These are phyloP conservation scores for Calonectria hongkongensis DNA, from an alignment of 2,329 filamentous ascomycete species.

Conservation along the genomic window DNA sequence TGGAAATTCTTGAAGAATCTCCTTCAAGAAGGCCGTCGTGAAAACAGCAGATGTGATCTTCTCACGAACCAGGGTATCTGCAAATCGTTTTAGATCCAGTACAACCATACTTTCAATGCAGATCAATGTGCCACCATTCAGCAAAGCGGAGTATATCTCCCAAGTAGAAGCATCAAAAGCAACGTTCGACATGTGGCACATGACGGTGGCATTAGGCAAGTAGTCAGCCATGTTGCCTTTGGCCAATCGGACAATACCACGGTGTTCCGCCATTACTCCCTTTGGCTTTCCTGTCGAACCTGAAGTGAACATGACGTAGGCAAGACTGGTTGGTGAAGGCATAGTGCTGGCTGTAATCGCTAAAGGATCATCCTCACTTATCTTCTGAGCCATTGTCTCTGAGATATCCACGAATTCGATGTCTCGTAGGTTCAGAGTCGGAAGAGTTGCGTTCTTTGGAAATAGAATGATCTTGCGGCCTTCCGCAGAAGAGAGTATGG, in stretches of 20 bases:
- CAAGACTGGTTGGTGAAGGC: not conserved
- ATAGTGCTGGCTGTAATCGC: no score
- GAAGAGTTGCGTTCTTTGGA: not conserved
- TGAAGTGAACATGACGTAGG: slow-evolving; percentile 52
- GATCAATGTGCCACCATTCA: not conserved
- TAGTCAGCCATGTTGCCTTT: slow-evolving; percentile 39
- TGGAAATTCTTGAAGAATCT: not conserved
- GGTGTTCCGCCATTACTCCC: slow-evolving; percentile 44
- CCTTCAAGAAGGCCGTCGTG: not conserved
- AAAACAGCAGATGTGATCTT: not conserved
- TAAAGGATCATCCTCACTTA: not conserved
- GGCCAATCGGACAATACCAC: slow-evolving; percentile 31
- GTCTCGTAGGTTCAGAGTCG: not conserved
- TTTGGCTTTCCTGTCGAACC: slow-evolving; percentile 54
- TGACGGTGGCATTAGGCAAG: slow-evolving; percentile 1
- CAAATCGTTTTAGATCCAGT: not conserved
- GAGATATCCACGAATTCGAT: slow-evolving; percentile 12
- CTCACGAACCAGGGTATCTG: not conserved
- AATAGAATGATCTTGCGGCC: slow-evolving; percentile 35
- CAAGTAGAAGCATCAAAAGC: slow-evolving; percentile 9
- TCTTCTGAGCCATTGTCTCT: not conserved
- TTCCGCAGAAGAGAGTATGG: slow-evolving; percentile 33
- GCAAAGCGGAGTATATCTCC: slow-evolving; percentile 3
- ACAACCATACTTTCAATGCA: not conserved
- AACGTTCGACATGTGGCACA: slow-evolving; percentile 41